Evolutionary conservation across 371 early-diverging fungal species (phyloP), one percentile per base, ranked within the genome.

Genomic region (Smittium culicis): DNA sequence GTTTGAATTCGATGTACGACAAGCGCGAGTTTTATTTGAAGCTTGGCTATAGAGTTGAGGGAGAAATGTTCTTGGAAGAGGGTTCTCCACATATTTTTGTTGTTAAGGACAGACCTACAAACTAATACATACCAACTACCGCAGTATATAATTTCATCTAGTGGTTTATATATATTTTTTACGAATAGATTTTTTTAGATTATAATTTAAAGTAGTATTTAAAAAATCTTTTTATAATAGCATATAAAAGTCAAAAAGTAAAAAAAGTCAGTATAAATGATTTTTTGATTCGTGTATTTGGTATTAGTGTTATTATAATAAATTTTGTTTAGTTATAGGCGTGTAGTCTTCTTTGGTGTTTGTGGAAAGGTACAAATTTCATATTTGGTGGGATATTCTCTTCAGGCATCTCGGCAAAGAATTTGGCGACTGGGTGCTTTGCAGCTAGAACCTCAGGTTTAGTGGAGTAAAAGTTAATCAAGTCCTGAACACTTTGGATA

Each of bases 321-420:
- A n/a, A n/a, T 58, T 62, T n/a, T 34, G 16, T 20, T 62, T 76
- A 76, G 57, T 75, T 65, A 54, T 30, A 67, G 2, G 69, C 77
- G 30, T 76, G 77, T n/a, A 77, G 65, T 54, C 67, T 76, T 68
- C 77, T 74, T 17, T 68, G 68, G 17, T 63, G 56, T 60, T 79
- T 80, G 28, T 66, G 58, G 63, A 72, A 81, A 11, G 80, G 80
- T 59, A 74, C 75, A 64, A 80, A 80, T 66, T 68, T 78, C 74
- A 80, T 76, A 66, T 80, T 80, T 28, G 66, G 57, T 16, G 80
- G 80, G 25, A 80, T 66, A 61, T 71, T 56, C 55, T 68, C 60
- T 32, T 69, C 69, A 28, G 45, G 45, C 20, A 70, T 35, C 28
- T 73, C 69, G 1, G 63, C 58, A 33, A 69, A 80, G 70, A 74